phyloP scores from a whole-genome alignment of 2,329 filamentous ascomycete genomes.

The Trichoderma lentiforme region DNA sequence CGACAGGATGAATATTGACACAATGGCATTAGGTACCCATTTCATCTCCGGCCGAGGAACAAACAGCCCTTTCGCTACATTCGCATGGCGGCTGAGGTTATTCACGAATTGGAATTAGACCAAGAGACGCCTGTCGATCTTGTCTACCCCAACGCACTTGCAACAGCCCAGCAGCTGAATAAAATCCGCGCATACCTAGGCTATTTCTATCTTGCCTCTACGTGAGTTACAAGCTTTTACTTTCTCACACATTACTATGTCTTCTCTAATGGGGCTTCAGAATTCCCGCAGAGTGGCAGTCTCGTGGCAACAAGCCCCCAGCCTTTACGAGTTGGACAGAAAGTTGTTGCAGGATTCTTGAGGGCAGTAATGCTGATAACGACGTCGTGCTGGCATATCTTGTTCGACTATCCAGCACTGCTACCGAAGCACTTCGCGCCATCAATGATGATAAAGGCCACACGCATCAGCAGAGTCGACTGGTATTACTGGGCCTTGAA shows the following conservation, averaged over 20 bases:
- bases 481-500: conserved; percentile 48
- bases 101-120: conserved; percentile 49
- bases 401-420: conserved; percentile 40
- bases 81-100: conserved; percentile 50
- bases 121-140: conserved; percentile 29
- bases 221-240: conserved; percentile 32
- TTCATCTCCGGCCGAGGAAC: conserved; percentile 51
- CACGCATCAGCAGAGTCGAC: conserved; percentile 39
- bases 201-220: conserved; percentile 42
- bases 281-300: conserved; percentile 22
- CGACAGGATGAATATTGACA: not conserved
- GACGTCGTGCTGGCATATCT: conserved; percentile 46
- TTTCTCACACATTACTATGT: not conserved
- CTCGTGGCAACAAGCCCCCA: not conserved
- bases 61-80: conserved; percentile 50
- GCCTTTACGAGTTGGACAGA: conserved; percentile 42
- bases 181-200: conserved; percentile 45
- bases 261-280: conserved; percentile 25
- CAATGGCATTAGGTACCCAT: conserved; percentile 46
- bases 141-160: not conserved
- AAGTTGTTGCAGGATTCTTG: conserved; percentile 44
- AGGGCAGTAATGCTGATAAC: conserved; percentile 33
- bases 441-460: conserved; percentile 28
- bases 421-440: conserved; percentile 37
- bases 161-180: conserved; percentile 34